Percentiles rank a stretch among this genome's conserved stretches.
Conservation (phyloP, 352 stramenopile species). For the Phytophthora niederhauseri region DNA sequence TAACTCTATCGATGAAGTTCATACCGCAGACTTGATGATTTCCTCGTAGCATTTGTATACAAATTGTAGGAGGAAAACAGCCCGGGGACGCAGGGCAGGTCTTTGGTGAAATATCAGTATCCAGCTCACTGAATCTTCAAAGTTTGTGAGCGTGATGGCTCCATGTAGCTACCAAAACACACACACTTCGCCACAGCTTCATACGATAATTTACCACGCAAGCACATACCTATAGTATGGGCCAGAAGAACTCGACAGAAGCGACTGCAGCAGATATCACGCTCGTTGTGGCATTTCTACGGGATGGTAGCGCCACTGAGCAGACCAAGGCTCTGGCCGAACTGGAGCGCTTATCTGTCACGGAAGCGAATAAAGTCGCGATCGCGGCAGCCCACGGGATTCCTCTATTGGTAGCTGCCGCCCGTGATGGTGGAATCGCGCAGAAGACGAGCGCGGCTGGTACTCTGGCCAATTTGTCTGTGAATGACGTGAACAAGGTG, state of each 20-base stretch:
- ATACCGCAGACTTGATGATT: too few species aligned
- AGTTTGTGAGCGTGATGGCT: neutral
- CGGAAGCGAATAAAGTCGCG: neutral
- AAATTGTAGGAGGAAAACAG: too few species aligned
- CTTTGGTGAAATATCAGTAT: neutral
- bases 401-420: neutral
- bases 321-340: neutral
- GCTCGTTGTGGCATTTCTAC: constrained; percentile 1
- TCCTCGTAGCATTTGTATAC: too few species aligned
- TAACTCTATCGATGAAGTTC: too few species aligned
- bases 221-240: neutral
- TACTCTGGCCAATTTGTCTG: constrained; percentile 3
- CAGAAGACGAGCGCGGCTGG: neutral
- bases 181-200: neutral
- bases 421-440: neutral
- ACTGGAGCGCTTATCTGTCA: neutral
- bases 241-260: neutral
- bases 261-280: neutral
- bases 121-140: neutral
- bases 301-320: neutral
- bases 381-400: constrained; percentile 1
- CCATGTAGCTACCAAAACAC: constrained; percentile 1
- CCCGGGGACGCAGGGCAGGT: neutral
- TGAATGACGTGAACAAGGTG: neutral
- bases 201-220: neutral